Conservation (phyloP, 2,329 filamentous ascomycete species). For the Tolypocladium cylindrosporum region DNA sequence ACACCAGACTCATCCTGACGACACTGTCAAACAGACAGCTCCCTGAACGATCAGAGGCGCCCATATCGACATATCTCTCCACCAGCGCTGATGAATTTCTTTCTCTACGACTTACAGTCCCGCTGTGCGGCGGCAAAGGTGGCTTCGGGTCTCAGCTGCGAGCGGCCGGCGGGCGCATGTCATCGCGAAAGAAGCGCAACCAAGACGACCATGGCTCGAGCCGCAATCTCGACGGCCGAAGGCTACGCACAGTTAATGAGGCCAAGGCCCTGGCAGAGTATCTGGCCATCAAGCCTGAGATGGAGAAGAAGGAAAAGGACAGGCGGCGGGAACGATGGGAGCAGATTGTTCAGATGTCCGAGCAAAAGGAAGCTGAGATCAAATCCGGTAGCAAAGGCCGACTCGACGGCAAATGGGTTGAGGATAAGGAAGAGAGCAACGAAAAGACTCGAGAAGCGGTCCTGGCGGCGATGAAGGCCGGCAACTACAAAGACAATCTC, state of each 20-base stretch:
- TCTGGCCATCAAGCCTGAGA: constrained; percentile 88
- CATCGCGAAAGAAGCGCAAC: constrained; percentile 78
- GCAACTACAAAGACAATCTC: constrained; percentile 51
- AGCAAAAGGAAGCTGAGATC: constrained; percentile 75
- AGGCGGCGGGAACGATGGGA: constrained; percentile 77
- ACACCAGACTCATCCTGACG: constrained; percentile 62
- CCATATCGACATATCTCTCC: constrained; percentile 54
- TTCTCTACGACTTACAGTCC: constrained; percentile 68
- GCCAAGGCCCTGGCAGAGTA: constrained; percentile 94
- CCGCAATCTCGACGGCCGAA: constrained; percentile 83
- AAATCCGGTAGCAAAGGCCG: constrained; percentile 60
- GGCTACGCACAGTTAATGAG: constrained; percentile 85
- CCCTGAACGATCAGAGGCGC: constrained; percentile 36
- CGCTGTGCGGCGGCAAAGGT: constrained; percentile 86
- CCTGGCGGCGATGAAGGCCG: constrained; percentile 56
- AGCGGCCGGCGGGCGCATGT: constrained; percentile 96
- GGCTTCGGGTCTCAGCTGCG: constrained; percentile 96
- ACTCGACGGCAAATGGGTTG: constrained; percentile 87
- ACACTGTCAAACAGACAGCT: constrained; percentile 71
- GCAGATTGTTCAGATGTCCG: constrained; percentile 74
- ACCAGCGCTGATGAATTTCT: constrained; percentile 56
- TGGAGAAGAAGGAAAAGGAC: constrained; percentile 91
- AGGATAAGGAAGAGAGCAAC: constrained; percentile 82
- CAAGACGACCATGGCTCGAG: constrained; percentile 84
- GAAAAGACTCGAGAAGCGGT: constrained; percentile 76